Evolutionary conservation across 1,139 yeast species (phyloP).

Genomic region (Geotrichum restrictum): DNA sequence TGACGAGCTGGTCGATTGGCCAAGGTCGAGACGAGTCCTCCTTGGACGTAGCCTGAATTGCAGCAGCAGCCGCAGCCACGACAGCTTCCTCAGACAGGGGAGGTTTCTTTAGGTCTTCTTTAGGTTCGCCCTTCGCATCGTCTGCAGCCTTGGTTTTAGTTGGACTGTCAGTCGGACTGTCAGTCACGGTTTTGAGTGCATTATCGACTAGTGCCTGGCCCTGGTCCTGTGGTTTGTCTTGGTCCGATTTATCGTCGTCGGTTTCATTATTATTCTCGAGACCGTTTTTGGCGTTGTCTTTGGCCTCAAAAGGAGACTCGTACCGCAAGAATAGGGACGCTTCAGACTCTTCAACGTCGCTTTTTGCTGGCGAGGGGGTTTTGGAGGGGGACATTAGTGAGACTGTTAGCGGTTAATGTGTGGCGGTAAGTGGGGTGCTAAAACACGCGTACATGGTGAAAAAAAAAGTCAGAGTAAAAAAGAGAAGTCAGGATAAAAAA

Average conservation of each 20-base stretch:
- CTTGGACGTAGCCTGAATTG: constrained; percentile 1
- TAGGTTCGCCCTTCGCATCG: background rate
- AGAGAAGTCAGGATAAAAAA: background rate
- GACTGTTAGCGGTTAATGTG: background rate
- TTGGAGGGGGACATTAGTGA: background rate
- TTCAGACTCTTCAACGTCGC: constrained; percentile 1
- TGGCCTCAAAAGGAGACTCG: constrained; percentile 3
- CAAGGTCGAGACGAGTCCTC: constrained; percentile 6
- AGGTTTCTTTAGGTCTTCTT: background rate
- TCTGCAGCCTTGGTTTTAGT: background rate
- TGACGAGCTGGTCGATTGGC: constrained; percentile 20
- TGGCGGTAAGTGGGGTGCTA: background rate
- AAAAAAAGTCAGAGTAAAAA: background rate
- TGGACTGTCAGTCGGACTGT: too few species aligned
- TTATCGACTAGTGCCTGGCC: background rate
- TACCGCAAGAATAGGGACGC: constrained; percentile 2
- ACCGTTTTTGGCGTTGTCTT: background rate
- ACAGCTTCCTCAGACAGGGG: background rate
- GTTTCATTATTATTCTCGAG: background rate
- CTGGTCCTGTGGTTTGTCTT: background rate
- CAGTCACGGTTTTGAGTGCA: background rate
- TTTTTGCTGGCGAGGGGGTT: background rate
- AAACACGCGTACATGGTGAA: background rate
- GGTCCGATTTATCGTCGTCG: background rate
- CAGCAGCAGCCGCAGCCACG: constrained; percentile 3